These are phyloP conservation scores for Paramecium sonneborni DNA, from an alignment of 73 alveolate genomes.

Conservation along the genomic window DNA sequence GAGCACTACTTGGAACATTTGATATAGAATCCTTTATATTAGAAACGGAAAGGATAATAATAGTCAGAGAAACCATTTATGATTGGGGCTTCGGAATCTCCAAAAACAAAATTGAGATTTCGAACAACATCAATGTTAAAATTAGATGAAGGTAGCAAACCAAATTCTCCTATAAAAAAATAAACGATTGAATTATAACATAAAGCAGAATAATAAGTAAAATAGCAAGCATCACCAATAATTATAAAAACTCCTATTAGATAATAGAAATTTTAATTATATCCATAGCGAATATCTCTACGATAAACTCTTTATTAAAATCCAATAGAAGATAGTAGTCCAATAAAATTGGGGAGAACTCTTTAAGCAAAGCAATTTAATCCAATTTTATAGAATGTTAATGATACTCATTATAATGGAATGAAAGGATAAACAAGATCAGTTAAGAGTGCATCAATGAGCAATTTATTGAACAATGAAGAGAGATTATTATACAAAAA, in stretches of 20 bases:
- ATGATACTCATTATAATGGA: not conserved
- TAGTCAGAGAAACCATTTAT: not conserved
- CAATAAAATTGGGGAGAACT: conserved; percentile 1
- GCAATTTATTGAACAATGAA: not conserved
- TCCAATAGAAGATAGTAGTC: not conserved
- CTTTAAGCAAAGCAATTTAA: not conserved
- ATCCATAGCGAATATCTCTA: not conserved
- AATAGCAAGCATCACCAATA: not conserved
- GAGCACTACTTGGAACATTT: not conserved
- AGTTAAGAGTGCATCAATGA: conserved; percentile 46
- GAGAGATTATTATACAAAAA: not conserved
- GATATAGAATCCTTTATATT: not conserved
- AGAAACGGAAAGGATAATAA: not conserved
- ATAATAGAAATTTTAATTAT: not conserved
- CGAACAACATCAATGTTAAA: not conserved
- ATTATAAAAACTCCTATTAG: not conserved
- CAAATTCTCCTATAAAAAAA: not conserved
- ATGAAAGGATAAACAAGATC: conserved; percentile 21
- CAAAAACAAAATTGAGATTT: not conserved
- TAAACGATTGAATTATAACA: not conserved
- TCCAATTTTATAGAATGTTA: not conserved
- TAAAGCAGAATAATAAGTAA: not conserved
- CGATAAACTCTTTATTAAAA: not conserved
- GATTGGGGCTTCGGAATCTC: not conserved
- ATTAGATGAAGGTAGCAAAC: not conserved